A percentile compares a stretch with the other conserved stretches of the same genome.
Conservation (phyloP, 148 eudicot genomes). For the Rhododendron mucronatum region DNA sequence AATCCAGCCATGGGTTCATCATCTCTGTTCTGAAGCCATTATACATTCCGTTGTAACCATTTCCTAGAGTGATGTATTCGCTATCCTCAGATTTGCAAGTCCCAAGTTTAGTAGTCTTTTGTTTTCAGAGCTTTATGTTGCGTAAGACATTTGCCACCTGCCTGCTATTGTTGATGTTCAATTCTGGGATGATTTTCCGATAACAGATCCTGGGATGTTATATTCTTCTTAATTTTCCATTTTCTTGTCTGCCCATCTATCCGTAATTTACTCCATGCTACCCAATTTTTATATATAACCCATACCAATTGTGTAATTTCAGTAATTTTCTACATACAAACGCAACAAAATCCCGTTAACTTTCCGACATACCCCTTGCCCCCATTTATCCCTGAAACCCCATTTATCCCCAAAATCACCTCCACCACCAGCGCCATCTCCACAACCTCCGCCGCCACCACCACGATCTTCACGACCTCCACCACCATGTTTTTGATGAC, state of each 20-base stretch:
- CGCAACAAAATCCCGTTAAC: too few relatives aligned
- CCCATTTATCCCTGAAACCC: too few relatives aligned
- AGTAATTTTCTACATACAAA: too few relatives aligned
- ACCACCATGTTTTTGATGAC: too few relatives aligned
- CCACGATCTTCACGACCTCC: too few relatives aligned
- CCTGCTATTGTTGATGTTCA: not conserved
- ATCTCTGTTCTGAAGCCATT: not conserved
- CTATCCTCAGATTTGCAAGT: not conserved
- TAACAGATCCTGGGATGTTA: not conserved
- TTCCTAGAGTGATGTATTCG: not conserved
- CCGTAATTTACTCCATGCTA: not conserved
- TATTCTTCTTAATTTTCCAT: not conserved
- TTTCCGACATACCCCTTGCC: too few relatives aligned
- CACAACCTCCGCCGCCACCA: too few relatives aligned
- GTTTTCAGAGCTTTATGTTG: not conserved
- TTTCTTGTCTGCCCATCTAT: not conserved
- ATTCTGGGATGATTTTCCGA: not conserved
- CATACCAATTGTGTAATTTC: too few relatives aligned
- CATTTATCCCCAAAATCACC: too few relatives aligned
- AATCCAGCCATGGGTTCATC: constrained; percentile 8
- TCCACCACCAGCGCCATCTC: too few relatives aligned
- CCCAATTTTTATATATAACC: too few relatives aligned
- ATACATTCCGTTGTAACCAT: not conserved
- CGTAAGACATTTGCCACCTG: not conserved
- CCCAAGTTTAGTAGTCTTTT: not conserved